Base-by-base conservation (phyloP, 192 early-diverging fungal genomes). In the Cetraspora pellucida region DNA sequence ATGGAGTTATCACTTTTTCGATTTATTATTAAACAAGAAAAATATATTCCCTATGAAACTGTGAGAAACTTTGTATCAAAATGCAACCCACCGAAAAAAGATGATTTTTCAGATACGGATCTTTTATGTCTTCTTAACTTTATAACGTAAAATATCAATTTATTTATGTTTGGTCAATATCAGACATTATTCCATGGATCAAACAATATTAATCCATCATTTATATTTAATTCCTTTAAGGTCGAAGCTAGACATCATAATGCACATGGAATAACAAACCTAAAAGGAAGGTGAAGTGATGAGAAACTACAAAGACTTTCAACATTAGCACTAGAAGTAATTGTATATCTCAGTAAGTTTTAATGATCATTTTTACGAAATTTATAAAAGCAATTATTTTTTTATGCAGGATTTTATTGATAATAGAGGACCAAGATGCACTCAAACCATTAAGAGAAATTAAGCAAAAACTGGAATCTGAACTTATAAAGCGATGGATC, bases 101-200 rank as follows among this genome's bases (percentile, higher is more conserved):
- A 50, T 54, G 49, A 54, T 71, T 71, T 71, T 10, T 71, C 69
- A 5, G 69, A 71, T 71, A n/a, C 69, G 27, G 50, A 30, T 71
- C 46, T 71, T 50, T 71, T 71, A 54, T 71, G 69, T 71, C 46
- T 71, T 71, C 69, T 71, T 17, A 71, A 71, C 23, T 71, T 71
- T 50, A 71, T 71, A 50, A 71, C 16, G 4, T 46, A 67, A 46
- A 67, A 67, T 37, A 67, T 67, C 37, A 43, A n/a, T 46, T 37
- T 67, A 19, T 67, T 67, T 19, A 46, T 31, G n/a, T 31, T 67
- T 46, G 65, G 63, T n/a, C 63, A 43, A 43, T 21, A 21, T 17
- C 65, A 67, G 44, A 67, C 37, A 45, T 46, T 67, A 37, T 67
- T 67, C 0, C 11, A 45, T 46, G 44, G 65, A 67, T 5, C 43